These are phyloP conservation scores for Trichoderma sp. DNA, from an alignment of 2,329 filamentous ascomycete species.

Conservation along the genomic window DNA sequence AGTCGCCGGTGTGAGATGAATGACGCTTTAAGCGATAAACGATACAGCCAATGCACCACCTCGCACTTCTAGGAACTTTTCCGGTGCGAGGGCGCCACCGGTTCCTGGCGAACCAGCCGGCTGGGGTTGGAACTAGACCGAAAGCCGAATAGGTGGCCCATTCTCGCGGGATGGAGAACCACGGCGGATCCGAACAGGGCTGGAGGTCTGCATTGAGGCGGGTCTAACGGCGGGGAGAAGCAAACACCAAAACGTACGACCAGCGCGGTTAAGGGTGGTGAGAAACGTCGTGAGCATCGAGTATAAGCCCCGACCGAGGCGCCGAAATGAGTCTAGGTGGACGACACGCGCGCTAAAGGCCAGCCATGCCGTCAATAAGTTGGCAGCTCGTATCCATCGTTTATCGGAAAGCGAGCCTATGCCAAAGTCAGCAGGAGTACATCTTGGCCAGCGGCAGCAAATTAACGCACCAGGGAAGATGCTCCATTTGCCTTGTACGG, in stretches of 20 bases:
- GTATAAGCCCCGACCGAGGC: neutral
- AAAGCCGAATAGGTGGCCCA: slow-evolving; percentile 11
- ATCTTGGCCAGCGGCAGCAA: neutral
- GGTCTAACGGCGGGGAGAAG: neutral
- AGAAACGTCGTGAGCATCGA: neutral
- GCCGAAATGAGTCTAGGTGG: neutral
- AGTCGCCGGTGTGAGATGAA: slow-evolving; percentile 1
- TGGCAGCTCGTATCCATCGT: neutral
- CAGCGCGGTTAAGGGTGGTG: slow-evolving; percentile 4
- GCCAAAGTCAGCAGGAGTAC: neutral
- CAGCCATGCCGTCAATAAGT: neutral
- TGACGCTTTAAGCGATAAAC: neutral
- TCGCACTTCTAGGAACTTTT: neutral
- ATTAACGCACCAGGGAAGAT: neutral
- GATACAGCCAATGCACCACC: neutral
- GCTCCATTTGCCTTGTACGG: neutral
- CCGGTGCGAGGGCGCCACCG: neutral
- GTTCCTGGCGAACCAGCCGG: slow-evolving; percentile 6
- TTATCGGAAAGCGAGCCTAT: neutral
- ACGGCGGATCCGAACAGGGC: neutral
- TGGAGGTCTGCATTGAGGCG: neutral
- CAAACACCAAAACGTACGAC: neutral
- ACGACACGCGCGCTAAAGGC: slow-evolving; percentile 2
- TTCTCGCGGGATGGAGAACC: neutral
- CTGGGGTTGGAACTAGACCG: slow-evolving; percentile 3